Conservation (phyloP, 2,329 filamentous ascomycete species). For the Colletotrichum lini region DNA sequence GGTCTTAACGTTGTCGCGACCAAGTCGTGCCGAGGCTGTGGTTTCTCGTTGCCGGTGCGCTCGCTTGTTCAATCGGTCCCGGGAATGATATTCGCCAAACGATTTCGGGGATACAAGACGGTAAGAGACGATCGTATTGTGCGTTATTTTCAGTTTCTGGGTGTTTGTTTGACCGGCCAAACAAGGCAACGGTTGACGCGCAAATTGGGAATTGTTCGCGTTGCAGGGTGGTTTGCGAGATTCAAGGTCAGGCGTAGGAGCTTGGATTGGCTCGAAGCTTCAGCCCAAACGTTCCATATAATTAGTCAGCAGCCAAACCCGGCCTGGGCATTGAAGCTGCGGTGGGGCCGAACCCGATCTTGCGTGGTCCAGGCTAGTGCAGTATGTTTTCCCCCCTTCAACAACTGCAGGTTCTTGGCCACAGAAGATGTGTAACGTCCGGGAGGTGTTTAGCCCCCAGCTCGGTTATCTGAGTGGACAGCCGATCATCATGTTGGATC, state of each 20-base stretch:
- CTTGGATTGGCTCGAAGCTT: slow-evolving; percentile 15
- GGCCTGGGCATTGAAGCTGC: neutral
- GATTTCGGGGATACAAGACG: neutral
- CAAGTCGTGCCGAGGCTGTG: neutral
- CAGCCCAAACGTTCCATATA: neutral
- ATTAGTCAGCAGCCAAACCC: slow-evolving; percentile 7
- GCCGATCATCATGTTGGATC: neutral
- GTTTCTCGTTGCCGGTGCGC: neutral
- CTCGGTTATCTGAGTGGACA: neutral
- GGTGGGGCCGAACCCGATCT: neutral
- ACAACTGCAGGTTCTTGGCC: neutral
- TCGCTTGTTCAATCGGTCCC: neutral
- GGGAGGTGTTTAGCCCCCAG: too few species aligned
- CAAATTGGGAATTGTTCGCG: neutral
- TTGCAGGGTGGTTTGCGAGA: neutral
- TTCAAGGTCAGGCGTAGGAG: neutral
- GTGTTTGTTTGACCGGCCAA: too few species aligned
- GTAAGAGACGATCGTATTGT: neutral
- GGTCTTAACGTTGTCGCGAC: neutral
- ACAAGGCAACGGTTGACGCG: neutral
- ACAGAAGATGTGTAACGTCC: neutral
- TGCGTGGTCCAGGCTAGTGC: neutral
- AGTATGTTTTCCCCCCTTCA: neutral
- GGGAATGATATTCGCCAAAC: too few species aligned
- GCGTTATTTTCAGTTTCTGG: neutral